phyloP scores from a whole-genome alignment of 1,284 basidiomycete genomes.

The Cerrena zonata region DNA sequence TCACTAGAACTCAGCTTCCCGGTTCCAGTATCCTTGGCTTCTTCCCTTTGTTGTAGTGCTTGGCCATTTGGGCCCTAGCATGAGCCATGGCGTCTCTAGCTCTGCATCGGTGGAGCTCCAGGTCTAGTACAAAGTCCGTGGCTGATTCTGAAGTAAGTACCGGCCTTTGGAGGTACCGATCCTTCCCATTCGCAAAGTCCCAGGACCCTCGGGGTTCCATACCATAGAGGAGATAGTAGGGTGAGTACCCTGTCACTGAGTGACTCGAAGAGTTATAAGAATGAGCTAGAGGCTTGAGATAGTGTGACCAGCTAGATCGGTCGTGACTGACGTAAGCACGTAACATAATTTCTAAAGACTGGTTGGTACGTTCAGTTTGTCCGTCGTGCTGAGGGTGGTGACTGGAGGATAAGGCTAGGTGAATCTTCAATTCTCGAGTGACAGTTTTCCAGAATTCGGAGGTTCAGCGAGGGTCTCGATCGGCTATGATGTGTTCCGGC shows the following conservation, averaged over 20 bases:
- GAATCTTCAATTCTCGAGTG: slow-evolving; percentile 6
- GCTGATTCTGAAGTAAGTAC: background rate
- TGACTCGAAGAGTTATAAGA: slow-evolving; percentile 13
- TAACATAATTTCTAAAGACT: slow-evolving; percentile 14
- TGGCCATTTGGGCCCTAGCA: background rate
- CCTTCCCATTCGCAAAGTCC: background rate
- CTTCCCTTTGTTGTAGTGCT: slow-evolving; percentile 17
- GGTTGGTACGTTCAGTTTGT: slow-evolving; percentile 18
- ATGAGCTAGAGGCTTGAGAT: slow-evolving; percentile 5
- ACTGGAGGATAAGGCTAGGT: slow-evolving; percentile 10
- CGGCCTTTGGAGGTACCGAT: too few relatives aligned
- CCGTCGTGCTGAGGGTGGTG: slow-evolving; percentile 21
- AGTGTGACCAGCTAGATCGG: slow-evolving; percentile 6
- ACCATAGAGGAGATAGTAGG: slow-evolving; percentile 8
- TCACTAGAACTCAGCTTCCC: slow-evolving; percentile 27
- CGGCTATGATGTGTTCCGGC: slow-evolving; percentile 14
- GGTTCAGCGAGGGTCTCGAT: slow-evolving; percentile 13
- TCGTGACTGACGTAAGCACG: slow-evolving; percentile 9
- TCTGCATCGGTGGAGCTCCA: background rate
- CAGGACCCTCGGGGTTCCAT: background rate
- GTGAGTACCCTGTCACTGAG: slow-evolving; percentile 8
- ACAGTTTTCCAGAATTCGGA: slow-evolving; percentile 14
- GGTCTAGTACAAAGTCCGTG: background rate
- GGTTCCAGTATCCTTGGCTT: too few relatives aligned
- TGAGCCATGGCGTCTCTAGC: background rate